Evolutionary conservation across 768 basidiomycete species (phyloP), one percentile per base, ranked within the genome.

Genomic region (Lyophyllum shimeji): DNA sequence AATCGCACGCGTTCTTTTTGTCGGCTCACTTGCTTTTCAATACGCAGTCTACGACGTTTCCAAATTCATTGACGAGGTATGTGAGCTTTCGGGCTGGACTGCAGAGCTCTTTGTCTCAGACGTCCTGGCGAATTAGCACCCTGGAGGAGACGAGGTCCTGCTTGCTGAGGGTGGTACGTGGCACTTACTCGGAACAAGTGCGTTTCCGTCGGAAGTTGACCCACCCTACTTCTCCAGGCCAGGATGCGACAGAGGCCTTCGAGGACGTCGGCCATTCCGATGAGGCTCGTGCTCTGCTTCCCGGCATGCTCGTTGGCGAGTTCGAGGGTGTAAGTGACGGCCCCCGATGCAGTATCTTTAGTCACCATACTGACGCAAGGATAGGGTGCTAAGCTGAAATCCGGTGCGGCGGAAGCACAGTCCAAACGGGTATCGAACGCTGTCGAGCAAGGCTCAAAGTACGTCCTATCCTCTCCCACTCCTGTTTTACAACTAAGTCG

Each of bases 241-340:
- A 90, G 70, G 95, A 98, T 70, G 95, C 96, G 21, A 95, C 96
- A 31, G 97, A 98, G 67, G 94, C 97, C 6, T 99, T 99, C 67
- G 96, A 98, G 76, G 97, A 99, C 71, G 96, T 99, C 27, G 97
- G 97, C 27, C 97, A 98, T 82, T 98, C 95, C 0, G 96, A 98
- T 64, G 97, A 99, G 75, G 97, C 97, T 23, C 87, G 97, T 50
- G 88, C 80, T 12, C 81, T 95, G 56, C 80, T 98, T 50, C 83
- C 83, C 17, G 86, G 72, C 61, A 84, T 97, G 82, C 74, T 85
- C 40, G 78, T 97, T 50, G 95, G 95, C 51, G 83, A 90, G 0
- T 92, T 95, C 62, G 89, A 91, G 67, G 77, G 87, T 63, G 79
- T 63, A 78, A 46, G 89, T 90, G 68, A 71, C 84, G 76, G 31